Evolutionary conservation across 179 eudicot genomes (phyloP).

Genomic region (Gypsophila paniculata): DNA sequence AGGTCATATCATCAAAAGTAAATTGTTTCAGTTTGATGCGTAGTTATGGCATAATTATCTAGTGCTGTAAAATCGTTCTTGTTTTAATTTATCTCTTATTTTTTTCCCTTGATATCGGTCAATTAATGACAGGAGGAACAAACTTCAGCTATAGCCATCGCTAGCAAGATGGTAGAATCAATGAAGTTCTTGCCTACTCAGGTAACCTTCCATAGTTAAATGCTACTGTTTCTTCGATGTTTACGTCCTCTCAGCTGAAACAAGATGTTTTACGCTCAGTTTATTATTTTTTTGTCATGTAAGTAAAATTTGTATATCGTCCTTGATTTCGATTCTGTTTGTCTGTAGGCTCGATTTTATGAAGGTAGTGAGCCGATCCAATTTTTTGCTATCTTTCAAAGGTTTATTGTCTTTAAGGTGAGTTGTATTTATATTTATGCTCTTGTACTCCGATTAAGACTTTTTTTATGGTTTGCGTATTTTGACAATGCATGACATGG

Average conservation of each 20-base stretch:
- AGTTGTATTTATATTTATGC: slow-evolving; percentile 16
- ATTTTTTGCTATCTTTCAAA: slow-evolving; percentile 87
- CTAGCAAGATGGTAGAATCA: slow-evolving; percentile 80
- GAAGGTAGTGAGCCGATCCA: slow-evolving; percentile 90
- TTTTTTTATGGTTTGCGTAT: slow-evolving; percentile 2
- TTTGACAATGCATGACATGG: slow-evolving; percentile 16
- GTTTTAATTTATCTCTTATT: not conserved
- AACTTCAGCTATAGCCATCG: slow-evolving; percentile 65
- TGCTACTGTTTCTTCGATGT: not conserved
- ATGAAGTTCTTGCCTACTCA: slow-evolving; percentile 76
- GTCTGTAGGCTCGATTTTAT: slow-evolving; percentile 62
- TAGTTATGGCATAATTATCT: not conserved
- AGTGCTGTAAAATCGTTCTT: slow-evolving; percentile 8
- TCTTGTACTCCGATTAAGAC: not conserved
- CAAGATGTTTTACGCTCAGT: not conserved
- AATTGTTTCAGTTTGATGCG: not conserved
- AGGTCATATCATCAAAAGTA: not conserved
- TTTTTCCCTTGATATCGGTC: not conserved
- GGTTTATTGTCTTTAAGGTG: slow-evolving; percentile 88
- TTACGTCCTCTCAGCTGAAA: not conserved
- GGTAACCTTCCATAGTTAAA: slow-evolving; percentile 36
- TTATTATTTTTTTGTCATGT: not conserved
- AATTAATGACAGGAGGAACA: slow-evolving; percentile 67
- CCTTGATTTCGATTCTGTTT: slow-evolving; percentile 15
- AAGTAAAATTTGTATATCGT: slow-evolving; percentile 1